A percentile compares a stretch with the other conserved stretches of the same genome.
Evolutionary conservation across 2,329 filamentous ascomycete species (phyloP).

Genomic region (Coniochaeta prunicola): DNA sequence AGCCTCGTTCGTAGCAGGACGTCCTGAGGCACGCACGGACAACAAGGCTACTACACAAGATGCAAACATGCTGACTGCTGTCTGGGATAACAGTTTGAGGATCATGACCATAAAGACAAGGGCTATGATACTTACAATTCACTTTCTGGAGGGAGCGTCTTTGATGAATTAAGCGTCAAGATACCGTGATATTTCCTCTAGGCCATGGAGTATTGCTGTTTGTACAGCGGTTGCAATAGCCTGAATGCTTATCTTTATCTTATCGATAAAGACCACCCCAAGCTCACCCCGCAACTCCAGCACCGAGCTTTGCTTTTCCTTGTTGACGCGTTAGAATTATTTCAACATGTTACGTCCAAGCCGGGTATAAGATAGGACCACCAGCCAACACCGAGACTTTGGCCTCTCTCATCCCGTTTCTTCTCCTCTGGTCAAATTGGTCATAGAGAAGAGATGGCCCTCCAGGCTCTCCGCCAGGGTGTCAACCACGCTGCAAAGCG

Average conservation of each 20-base stretch:
- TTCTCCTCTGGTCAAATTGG: background rate
- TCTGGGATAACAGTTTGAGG: too few species aligned
- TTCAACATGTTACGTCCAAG: background rate
- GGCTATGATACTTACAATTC: too few species aligned
- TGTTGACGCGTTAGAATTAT: background rate
- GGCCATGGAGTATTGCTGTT: too few species aligned
- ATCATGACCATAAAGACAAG: too few species aligned
- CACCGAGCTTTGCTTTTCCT: background rate
- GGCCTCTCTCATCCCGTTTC: background rate
- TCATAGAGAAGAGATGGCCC: background rate
- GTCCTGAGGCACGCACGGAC: background rate
- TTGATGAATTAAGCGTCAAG: too few species aligned
- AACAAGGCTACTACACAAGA: background rate
- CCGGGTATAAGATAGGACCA: background rate
- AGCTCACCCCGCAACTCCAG: background rate
- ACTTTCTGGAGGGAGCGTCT: too few species aligned
- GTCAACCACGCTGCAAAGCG: conserved; percentile 4
- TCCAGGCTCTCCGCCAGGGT: conserved; percentile 1
- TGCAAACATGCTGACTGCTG: background rate
- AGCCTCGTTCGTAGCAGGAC: background rate
- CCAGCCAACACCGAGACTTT: background rate
- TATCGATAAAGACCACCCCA: background rate
- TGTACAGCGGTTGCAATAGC: background rate
- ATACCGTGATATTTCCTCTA: too few species aligned
- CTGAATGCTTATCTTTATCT: background rate